Conservation (phyloP, 1,284 basidiomycete genomes). For the Puccinia triticina region DNA sequence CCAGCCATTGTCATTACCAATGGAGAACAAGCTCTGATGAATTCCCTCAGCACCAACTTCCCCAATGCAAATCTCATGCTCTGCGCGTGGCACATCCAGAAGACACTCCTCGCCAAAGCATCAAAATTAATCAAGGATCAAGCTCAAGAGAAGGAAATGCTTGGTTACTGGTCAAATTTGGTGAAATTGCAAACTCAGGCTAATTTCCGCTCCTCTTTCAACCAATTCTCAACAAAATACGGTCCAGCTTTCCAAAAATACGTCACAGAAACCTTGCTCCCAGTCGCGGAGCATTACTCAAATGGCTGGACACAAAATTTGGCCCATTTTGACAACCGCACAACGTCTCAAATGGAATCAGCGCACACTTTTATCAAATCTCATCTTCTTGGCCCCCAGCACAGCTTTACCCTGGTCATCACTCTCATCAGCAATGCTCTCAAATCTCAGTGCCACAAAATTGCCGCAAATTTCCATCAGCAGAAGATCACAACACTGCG, state of each 20-base stretch:
- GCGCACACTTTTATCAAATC: background rate
- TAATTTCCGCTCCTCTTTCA: too few species aligned
- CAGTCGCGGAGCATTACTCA: background rate
- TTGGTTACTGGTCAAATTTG: too few species aligned
- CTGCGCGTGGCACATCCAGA: too few species aligned
- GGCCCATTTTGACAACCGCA: background rate
- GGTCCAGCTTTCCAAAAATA: too few species aligned
- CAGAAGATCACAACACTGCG: background rate
- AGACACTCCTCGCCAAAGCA: background rate
- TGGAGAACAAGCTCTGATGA: background rate
- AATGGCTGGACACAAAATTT: background rate
- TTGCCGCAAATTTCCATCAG: background rate
- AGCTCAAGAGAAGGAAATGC: background rate
- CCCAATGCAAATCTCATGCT: background rate
- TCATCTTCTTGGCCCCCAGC: conserved; percentile 4
- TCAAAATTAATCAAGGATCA: background rate
- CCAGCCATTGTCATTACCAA: background rate
- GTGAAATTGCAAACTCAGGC: too few species aligned
- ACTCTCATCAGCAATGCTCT: background rate
- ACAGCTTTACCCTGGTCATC: background rate
- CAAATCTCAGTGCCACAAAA: background rate
- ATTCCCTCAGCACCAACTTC: background rate
- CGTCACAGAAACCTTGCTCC: background rate
- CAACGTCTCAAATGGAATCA: background rate
- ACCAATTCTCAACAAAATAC: too few species aligned